These are phyloP conservation scores for Tricholoma saponaceum DNA, from an alignment of 768 basidiomycete genomes.

Conservation along the genomic window DNA sequence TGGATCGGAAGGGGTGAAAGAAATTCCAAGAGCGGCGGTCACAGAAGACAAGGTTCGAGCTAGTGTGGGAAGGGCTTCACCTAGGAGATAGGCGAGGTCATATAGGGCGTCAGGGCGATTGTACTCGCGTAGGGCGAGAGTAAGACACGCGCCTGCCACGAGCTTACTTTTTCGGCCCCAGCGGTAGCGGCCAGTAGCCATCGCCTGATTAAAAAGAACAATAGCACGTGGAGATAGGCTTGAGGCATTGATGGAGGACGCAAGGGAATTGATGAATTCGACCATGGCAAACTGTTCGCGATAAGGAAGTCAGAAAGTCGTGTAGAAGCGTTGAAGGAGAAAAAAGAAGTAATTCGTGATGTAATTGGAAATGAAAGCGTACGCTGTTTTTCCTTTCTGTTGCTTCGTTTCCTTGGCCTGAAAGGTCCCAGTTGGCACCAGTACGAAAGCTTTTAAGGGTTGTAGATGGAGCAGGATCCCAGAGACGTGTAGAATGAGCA, in stretches of 20 bases:
- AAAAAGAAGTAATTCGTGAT: conserved; percentile 5
- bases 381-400: conserved; percentile 64
- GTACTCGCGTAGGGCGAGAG: conserved; percentile 68
- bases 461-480: conserved; percentile 28
- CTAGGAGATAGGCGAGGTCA: conserved; percentile 65
- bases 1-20: conserved; percentile 53
- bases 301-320: conserved; percentile 4
- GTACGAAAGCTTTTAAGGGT: conserved; percentile 48
- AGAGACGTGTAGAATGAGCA: conserved; percentile 21
- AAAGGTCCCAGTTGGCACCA: conserved; percentile 53
- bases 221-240: conserved; percentile 64
- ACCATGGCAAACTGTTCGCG: conserved; percentile 54
- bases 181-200: conserved; percentile 50
- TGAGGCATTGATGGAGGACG: conserved; percentile 52
- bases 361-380: conserved; percentile 20
- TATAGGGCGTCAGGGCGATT: conserved; percentile 62
- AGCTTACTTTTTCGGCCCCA: conserved; percentile 77
- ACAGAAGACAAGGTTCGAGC: conserved; percentile 54
- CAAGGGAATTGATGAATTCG: conserved; percentile 57
- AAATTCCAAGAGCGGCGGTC: conserved; percentile 46
- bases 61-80: conserved; percentile 46
- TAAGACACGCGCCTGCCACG: conserved; percentile 64
- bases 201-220: conserved; percentile 66
- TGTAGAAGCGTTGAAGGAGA: conserved; percentile 15
- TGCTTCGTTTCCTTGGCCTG: conserved; percentile 63